Conservation (phyloP, 106 monocot genomes). For the Allium cepa region DNA sequence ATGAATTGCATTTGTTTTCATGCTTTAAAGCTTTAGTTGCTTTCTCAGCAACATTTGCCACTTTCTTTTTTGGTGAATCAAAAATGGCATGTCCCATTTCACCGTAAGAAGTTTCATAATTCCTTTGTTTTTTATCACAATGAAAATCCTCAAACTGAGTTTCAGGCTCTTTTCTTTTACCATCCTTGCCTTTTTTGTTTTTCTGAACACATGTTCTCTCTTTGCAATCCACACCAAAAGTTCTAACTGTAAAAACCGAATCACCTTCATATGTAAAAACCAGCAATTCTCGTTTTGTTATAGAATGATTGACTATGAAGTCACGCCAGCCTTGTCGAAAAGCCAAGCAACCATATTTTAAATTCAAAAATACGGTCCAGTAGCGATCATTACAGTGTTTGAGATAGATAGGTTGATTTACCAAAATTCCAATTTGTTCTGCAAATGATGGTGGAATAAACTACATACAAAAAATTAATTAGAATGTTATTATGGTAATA, state of each 20-base stretch:
- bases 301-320: constrained; percentile 25
- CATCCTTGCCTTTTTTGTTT: background rate
- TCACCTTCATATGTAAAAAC: constrained; percentile 14
- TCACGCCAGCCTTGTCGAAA: constrained; percentile 33
- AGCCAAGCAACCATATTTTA: constrained; percentile 20
- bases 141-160: background rate
- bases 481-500: too few species aligned
- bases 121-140: background rate
- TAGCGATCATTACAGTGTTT: constrained; percentile 14
- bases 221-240: constrained; percentile 16
- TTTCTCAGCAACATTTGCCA: too few species aligned
- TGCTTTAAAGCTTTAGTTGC: too few species aligned
- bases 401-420: constrained; percentile 11
- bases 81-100: too few species aligned
- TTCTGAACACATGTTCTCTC: constrained; percentile 15
- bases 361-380: constrained; percentile 14
- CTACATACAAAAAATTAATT: constrained; percentile 10
- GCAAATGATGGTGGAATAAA: constrained; percentile 25
- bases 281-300: constrained; percentile 24
- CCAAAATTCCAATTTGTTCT: background rate
- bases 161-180: background rate
- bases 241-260: constrained; percentile 15
- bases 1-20: too few species aligned
- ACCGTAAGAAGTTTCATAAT: too few species aligned
- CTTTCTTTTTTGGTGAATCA: too few species aligned